phyloP scores from a whole-genome alignment of 2,329 filamentous ascomycete genomes.

The Thermothelomyces thermophilus region DNA sequence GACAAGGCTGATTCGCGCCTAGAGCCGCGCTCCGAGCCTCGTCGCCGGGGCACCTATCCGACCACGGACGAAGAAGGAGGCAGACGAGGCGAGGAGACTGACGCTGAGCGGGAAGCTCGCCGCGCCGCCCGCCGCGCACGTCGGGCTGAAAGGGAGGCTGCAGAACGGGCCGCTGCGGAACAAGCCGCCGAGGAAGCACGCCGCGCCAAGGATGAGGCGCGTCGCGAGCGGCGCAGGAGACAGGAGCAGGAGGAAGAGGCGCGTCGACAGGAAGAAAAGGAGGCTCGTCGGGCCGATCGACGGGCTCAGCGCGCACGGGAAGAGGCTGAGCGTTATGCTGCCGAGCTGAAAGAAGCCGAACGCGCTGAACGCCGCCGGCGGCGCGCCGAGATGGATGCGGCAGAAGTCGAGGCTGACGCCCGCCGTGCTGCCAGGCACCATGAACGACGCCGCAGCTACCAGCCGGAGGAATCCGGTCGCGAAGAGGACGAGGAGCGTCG shows the following conservation, averaged over 20 bases:
- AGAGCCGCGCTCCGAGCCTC: slow-evolving; percentile 36
- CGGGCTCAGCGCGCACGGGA: slow-evolving; percentile 43
- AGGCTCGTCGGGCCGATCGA: slow-evolving; percentile 50
- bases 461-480: slow-evolving; percentile 22
- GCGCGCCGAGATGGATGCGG: slow-evolving; percentile 42
- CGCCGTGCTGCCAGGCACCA: slow-evolving; percentile 37
- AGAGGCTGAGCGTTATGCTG: slow-evolving; percentile 43
- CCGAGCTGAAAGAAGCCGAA: slow-evolving; percentile 42
- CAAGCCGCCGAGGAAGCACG: slow-evolving; percentile 50
- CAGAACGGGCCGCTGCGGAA: slow-evolving; percentile 38
- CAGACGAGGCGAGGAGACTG: slow-evolving; percentile 38
- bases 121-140: slow-evolving; percentile 50
- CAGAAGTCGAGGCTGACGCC: slow-evolving; percentile 42
- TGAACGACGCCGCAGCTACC: slow-evolving; percentile 43
- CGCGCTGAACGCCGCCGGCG: slow-evolving; percentile 41
- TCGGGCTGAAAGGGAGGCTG: slow-evolving; percentile 48
- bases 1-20: slow-evolving; percentile 37
- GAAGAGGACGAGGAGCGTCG: slow-evolving; percentile 51
- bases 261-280: slow-evolving; percentile 50
- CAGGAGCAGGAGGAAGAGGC: slow-evolving; percentile 53
- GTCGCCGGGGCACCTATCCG: slow-evolving; percentile 45
- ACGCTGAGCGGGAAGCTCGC: slow-evolving; percentile 43
- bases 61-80: slow-evolving; percentile 45
- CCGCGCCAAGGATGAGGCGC: slow-evolving; percentile 49
- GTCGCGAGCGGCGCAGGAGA: slow-evolving; percentile 48